phyloP scores from a whole-genome alignment of 768 basidiomycete species.

The Atractiella rhizophila region DNA sequence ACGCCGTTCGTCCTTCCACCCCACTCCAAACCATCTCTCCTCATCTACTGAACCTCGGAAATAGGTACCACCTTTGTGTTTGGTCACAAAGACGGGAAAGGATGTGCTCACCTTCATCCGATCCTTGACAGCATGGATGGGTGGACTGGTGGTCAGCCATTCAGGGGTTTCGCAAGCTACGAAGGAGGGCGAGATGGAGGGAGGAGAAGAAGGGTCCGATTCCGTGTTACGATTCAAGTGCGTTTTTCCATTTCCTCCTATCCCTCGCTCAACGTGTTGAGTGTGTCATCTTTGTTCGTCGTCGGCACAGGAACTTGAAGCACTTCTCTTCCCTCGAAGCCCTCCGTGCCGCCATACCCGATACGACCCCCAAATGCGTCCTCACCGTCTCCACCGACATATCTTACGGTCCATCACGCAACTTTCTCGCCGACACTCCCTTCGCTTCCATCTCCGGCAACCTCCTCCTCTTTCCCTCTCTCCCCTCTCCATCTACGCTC shows the following conservation, averaged over 20 bases:
- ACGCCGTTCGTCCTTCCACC: too few species aligned
- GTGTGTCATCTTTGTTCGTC: not conserved
- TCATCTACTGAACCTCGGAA: constrained; percentile 19
- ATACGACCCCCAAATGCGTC: constrained; percentile 73
- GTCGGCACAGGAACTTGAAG: constrained; percentile 45
- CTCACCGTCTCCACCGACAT: constrained; percentile 77
- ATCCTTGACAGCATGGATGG: constrained; percentile 98
- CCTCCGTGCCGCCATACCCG: constrained; percentile 54
- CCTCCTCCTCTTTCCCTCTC: constrained; percentile 34
- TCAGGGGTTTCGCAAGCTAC: too few species aligned
- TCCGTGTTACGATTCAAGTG: constrained; percentile 64
- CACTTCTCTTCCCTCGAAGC: constrained; percentile 66
- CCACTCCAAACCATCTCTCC: too few species aligned
- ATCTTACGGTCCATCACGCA: constrained; percentile 71
- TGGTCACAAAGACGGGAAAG: constrained; percentile 66
- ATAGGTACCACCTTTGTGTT: constrained; percentile 48
- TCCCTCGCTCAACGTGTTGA: not conserved
- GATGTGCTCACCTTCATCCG: constrained; percentile 85
- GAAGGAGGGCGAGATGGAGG: too few species aligned
- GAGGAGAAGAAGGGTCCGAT: constrained; percentile 29
- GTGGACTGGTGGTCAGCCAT: constrained; percentile 78
- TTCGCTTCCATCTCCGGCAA: constrained; percentile 65
- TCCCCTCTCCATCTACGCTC: not conserved
- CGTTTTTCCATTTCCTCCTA: constrained; percentile 12
- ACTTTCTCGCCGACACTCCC: constrained; percentile 48